Conservation (phyloP, 2,329 filamentous ascomycete species). For the Ophiobolus disseminans region DNA sequence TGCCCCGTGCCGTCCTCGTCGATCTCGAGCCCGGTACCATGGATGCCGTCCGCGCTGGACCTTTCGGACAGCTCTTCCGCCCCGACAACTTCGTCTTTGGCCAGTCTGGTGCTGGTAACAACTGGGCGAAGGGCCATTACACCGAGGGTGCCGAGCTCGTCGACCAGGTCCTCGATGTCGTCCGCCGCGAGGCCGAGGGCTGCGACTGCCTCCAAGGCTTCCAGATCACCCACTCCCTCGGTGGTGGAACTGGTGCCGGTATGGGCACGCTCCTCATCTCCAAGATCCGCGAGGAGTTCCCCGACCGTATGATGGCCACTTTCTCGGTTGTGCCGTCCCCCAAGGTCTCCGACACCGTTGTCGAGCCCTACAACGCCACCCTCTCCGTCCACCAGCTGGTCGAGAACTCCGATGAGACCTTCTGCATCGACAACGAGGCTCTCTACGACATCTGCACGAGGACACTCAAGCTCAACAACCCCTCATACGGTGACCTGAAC, state of each 20-base stretch:
- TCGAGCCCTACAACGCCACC: constrained; percentile 99
- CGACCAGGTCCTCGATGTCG: constrained; percentile 96
- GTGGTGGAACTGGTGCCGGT: constrained; percentile 99
- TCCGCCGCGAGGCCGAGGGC: constrained; percentile 97
- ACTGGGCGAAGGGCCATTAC: constrained; percentile 99
- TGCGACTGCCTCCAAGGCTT: constrained; percentile 99
- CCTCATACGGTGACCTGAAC: constrained; percentile 99
- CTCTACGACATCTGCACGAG: constrained; percentile 99
- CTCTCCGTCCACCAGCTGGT: constrained; percentile 99
- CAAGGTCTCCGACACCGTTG: constrained; percentile 99
- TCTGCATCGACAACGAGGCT: constrained; percentile 99
- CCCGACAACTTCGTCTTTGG: constrained; percentile 99
- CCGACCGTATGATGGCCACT: constrained; percentile 99
- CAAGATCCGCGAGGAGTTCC: constrained; percentile 99
- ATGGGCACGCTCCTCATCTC: constrained; percentile 99
- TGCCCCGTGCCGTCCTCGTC: constrained; percentile 98
- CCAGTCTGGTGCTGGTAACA: constrained; percentile 99
- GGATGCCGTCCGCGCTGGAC: constrained; percentile 97
- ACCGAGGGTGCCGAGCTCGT: constrained; percentile 99
- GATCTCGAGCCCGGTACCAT: constrained; percentile 99
- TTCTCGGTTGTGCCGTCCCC: constrained; percentile 99
- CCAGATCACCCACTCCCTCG: constrained; percentile 99
- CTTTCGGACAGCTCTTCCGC: constrained; percentile 98
- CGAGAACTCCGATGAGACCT: constrained; percentile 99
- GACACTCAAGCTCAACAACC: constrained; percentile 97